Conservation (phyloP, 78 protist genomes). For the Dictyostelium purpureum region DNA sequence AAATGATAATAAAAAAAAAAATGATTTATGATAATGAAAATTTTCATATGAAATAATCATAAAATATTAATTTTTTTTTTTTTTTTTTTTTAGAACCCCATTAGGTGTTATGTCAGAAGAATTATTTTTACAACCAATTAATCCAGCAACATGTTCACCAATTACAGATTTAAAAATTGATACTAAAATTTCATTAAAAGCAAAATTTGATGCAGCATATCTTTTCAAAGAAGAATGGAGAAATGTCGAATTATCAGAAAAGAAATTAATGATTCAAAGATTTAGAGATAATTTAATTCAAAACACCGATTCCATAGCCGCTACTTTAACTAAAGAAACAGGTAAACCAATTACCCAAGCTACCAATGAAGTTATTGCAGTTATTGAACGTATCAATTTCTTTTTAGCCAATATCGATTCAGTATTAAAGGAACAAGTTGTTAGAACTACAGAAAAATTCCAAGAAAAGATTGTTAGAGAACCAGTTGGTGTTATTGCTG, state of each 20-base stretch:
- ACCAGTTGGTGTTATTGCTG: conserved; percentile 79
- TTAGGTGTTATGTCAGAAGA: conserved; percentile 58
- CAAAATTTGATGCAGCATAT: conserved; percentile 57
- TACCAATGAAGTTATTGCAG: conserved; percentile 64
- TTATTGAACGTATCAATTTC: conserved; percentile 74
- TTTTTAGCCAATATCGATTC: conserved; percentile 19
- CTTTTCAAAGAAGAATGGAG: conserved; percentile 51
- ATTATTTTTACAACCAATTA: conserved; percentile 71
- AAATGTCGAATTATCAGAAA: background rate
- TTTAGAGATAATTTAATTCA: conserved; percentile 66
- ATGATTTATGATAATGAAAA: background rate
- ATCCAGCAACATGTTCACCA: conserved; percentile 61
- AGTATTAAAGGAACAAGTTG: conserved; percentile 9
- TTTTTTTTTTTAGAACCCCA: conserved; percentile 7
- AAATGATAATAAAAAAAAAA: no score
- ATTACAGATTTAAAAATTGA: conserved; percentile 66
- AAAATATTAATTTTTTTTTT: background rate
- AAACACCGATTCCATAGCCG: conserved; percentile 28
- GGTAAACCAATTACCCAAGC: conserved; percentile 80
- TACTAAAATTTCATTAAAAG: conserved; percentile 22
- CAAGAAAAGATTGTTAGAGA: conserved; percentile 46
- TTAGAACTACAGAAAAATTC: conserved; percentile 73
- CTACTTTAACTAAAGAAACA: conserved; percentile 54
- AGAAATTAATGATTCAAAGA: conserved; percentile 32
- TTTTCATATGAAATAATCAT: background rate